phyloP scores from a whole-genome alignment of 108 stramenopile species.

The Bacterosira constricta region DNA sequence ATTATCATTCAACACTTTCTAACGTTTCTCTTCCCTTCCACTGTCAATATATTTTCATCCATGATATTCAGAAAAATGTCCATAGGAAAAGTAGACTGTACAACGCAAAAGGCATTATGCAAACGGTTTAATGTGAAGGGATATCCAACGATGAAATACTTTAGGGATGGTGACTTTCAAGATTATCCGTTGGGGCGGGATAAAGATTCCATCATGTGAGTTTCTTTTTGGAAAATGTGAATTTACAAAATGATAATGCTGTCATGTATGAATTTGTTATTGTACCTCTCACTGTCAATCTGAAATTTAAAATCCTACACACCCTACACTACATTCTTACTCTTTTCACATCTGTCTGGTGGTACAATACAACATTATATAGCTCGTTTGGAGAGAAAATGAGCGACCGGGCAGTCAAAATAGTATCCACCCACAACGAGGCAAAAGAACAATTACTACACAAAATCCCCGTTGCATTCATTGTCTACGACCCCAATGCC shows the following conservation, averaged over 20 bases:
- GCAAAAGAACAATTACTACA: conserved; percentile 46
- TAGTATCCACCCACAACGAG: conserved; percentile 54
- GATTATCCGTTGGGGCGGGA: conserved; percentile 79
- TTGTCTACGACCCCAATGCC: conserved; percentile 58
- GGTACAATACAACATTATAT: not conserved
- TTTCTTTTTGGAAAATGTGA: not conserved
- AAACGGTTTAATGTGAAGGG: conserved; percentile 60
- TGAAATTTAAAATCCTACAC: too few species aligned
- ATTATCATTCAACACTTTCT: too few species aligned
- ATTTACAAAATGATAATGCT: not conserved
- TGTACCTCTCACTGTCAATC: not conserved
- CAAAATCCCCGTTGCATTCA: conserved; percentile 55
- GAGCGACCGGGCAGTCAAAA: conserved; percentile 55
- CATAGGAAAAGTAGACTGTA: conserved; percentile 88
- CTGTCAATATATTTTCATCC: too few species aligned
- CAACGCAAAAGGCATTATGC: conserved; percentile 65
- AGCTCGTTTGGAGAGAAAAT: conserved; percentile 72
- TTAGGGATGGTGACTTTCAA: conserved; percentile 61
- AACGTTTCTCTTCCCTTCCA: too few species aligned
- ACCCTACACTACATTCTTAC: too few species aligned
- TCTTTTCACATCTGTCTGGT: too few species aligned
- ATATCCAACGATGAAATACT: conserved; percentile 85
- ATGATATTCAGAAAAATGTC: conserved; percentile 55
- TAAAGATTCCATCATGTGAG: conserved; percentile 56
- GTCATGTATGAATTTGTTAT: not conserved